Evolutionary conservation across 164 flowering plant genomes (phyloP).

Genomic region (Dillenia suffruticosa): DNA sequence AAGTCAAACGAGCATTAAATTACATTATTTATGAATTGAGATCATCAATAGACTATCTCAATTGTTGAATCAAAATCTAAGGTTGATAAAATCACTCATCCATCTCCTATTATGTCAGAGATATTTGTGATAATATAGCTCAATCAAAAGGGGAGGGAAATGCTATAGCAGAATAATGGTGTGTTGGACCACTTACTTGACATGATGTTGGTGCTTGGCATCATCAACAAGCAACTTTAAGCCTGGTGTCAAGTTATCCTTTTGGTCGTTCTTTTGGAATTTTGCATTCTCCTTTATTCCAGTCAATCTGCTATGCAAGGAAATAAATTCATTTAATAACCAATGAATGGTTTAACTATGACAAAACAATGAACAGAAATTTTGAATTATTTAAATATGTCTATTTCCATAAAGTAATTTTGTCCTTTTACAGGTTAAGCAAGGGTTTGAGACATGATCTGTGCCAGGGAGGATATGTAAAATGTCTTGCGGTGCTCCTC

Average conservation of each 20-base stretch:
- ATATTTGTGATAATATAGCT: too few species aligned
- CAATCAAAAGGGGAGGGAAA: background rate
- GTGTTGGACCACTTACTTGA: conserved; percentile 50
- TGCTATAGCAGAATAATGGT: background rate
- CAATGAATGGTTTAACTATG: conserved; percentile 8
- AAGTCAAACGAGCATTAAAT: too few species aligned
- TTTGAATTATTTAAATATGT: too few species aligned
- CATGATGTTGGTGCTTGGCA: conserved; percentile 61
- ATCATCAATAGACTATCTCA: too few species aligned
- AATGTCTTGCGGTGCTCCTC: conserved; percentile 81
- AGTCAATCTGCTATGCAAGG: conserved; percentile 58
- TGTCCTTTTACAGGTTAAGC: too few species aligned
- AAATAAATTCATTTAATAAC: background rate
- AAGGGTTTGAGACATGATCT: too few species aligned
- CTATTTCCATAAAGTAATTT: too few species aligned
- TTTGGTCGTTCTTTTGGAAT: conserved; percentile 67
- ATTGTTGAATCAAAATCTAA: too few species aligned
- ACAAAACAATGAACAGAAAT: background rate
- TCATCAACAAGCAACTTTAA: conserved; percentile 70
- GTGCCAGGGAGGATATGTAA: background rate
- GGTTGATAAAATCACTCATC: too few species aligned
- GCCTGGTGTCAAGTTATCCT: conserved; percentile 52
- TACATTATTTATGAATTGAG: too few species aligned
- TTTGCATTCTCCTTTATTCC: conserved; percentile 87
- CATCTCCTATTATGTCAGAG: too few species aligned